phyloP scores from a whole-genome alignment of 352 stramenopile species.

The Thraustotheca clavata region DNA sequence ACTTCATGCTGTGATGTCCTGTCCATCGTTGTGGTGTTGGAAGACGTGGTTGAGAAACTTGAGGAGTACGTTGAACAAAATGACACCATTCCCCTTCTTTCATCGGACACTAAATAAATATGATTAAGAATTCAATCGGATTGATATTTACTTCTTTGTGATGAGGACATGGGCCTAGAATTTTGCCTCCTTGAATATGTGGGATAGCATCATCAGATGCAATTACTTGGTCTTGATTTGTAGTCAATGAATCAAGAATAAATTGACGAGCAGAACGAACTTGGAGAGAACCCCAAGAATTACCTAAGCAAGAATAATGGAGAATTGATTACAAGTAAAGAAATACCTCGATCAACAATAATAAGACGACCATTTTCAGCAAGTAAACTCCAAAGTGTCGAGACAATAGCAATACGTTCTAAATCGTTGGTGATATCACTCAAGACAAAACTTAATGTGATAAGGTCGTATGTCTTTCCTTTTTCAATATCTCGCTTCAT shows the following conservation, averaged over 20 bases:
- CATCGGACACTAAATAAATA: constrained; percentile 40
- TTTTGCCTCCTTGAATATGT: constrained; percentile 27
- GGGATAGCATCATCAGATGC: constrained; percentile 23
- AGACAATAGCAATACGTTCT: constrained; percentile 66
- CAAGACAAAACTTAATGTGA: constrained; percentile 65
- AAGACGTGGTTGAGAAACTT: constrained; percentile 62
- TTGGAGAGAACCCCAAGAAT: constrained; percentile 71
- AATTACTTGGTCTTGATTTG: constrained; percentile 27
- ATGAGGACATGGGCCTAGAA: constrained; percentile 73
- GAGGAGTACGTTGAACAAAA: constrained; percentile 73
- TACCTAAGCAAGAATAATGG: constrained; percentile 30
- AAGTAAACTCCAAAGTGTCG: constrained; percentile 70
- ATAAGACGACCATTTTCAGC: constrained; percentile 64
- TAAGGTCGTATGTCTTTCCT: constrained; percentile 66
- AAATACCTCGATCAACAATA: constrained; percentile 45
- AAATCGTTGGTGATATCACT: constrained; percentile 79
- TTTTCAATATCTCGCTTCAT: constrained; percentile 66
- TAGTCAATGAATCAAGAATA: constrained; percentile 58
- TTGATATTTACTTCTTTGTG: constrained; percentile 40
- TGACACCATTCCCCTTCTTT: constrained; percentile 74
- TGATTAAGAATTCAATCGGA: neutral
- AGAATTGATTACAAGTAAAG: neutral
- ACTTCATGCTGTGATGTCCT: constrained; percentile 78
- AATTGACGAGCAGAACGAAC: constrained; percentile 81
- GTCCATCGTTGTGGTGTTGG: constrained; percentile 73